Evolutionary conservation across 2,329 filamentous ascomycete genomes (phyloP), one percentile per base, ranked within the genome.

Genomic region (Trichoderma cornu-damae): DNA sequence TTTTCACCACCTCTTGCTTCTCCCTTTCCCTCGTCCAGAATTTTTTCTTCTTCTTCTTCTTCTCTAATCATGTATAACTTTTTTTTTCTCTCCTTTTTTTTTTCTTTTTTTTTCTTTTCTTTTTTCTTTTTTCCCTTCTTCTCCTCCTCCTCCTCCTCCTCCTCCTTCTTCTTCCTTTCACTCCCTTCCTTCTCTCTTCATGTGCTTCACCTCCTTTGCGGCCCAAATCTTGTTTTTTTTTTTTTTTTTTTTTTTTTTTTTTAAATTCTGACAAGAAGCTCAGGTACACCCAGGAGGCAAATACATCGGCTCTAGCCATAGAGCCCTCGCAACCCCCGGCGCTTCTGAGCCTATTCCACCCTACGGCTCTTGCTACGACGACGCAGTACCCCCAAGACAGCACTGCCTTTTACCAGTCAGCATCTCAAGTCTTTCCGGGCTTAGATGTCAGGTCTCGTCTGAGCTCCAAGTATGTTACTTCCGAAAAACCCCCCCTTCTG

Each of bases 271-370:
- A 61, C 62, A 66, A 67, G 60, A 54, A 57, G 52, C 64, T 61
- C 69, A 83, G 81, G 76, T 83, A 81, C 72, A 77, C 72, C 67
- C 79, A 81, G 67, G 79, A 82, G 66, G 72, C 78, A 65, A 76
- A 71, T 68, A 74, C 75, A 61, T 75, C 79, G 62, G 73, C 79
- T 65, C 73, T 82, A 64, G 76, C 77, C 63, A 75, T 83, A 71
- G 80, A 83, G 69, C 77, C 78, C 61, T 66, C 76, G 56, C 78
- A 81, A 67, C 73, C 78, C 61, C 72, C 79, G 56, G 73, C 77
- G 59, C 73, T 80, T 65, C 69, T 83, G 68, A 76, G 71, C 65
- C 69, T 82, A 61, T 82, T 81, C 68, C 75, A 77, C 66, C 75
- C 78, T 62, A 72, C 77, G 48, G 67, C 76, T 61, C 72, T 80